Evolutionary conservation across 768 basidiomycete genomes (phyloP), one percentile per base, ranked within the genome.

Genomic region (Boletus vermiculosoides): DNA sequence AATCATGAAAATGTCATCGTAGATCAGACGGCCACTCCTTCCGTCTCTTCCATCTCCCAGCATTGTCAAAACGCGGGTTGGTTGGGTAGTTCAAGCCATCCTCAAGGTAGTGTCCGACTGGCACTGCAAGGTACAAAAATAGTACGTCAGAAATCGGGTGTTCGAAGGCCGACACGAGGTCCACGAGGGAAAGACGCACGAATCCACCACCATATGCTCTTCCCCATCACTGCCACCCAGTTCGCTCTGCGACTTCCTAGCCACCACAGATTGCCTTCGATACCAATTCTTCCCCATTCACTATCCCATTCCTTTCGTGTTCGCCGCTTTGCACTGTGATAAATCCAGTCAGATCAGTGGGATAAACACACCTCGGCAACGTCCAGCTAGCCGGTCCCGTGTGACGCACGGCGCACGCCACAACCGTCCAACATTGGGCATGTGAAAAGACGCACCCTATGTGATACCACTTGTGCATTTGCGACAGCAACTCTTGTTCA

Each of bases 241-340:
- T 86, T 87, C 42, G 73, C 75, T 48, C 77, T 70, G 45, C 63
- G 57, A 60, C 78, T 82, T 28, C 90, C 94, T 36, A 83, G 72
- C 85, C 88, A 92, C 94, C 94, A 98, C 8, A 95, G 71, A 67
- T 94, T 86, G 0, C 89, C 93, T 66, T 95, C 94, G 31, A 77
- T 82, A 8, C 79, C 76, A 1, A 90, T 75, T 30, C 77, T 72
- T 0, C 94, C 94, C 90, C 91, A 98, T 64, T 95, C 93, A 25
- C 74, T 72, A 60, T 92, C 84, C 87, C 90, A 95, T 44, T 77
- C 71, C 36, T 66, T 71, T 42, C 65, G 68, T 18, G 77, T 80
- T 34, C 66, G 70, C 34, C 73, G 74, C 59, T 81, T 87, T 4
- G 75, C 80, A 23, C 87, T 88, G 67, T 41, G n/a, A 48, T 44